Base-by-base conservation (phyloP, 176 grass and related monocot species). In the Aechmea fasciata region DNA sequence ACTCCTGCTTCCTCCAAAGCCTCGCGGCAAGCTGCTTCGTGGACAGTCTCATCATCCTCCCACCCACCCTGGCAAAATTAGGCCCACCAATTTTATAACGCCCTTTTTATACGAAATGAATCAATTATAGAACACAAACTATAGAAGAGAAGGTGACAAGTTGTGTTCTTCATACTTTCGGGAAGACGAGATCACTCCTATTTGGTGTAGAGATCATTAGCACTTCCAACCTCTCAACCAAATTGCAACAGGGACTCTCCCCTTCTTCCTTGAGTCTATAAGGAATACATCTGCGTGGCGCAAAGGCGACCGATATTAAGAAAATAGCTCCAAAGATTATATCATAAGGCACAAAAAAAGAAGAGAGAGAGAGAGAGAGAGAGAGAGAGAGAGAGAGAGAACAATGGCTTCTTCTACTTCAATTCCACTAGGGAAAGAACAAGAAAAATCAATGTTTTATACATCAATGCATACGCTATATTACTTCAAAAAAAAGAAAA, bases 1-100 rank as follows among this genome's bases (percentile, higher is more conserved):
- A 89, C 77, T 79, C 90, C 90, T 53, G 90, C 90, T 89, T 94
- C 90, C 83, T 94, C 90, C 66, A 89, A 78, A 67, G 86, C 83
- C 51, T 94, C 90, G 4, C 90, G 76, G 74, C 86, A 79, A 11
- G 90, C 90, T 70, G 90, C 90, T 89, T 94, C 71, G 14, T 68
- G 50, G 48, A 81, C 70, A 51, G 77, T 94, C 64, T 94, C 90
- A 69, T 92, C 89, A 51, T 92, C 64, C 76, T 92, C 89, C 89
- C 89, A 92, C 79, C 89, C 89, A 70, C 89, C 90, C 90, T 94
- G 4, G 63, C 73, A 88, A 18, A 33, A 11, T 11, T 22, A 66
- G 33, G 17, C 20, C 49, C 72, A 47, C 65, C 55, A 69, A 73
- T 63, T 57, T 67, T 68, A 66, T 49, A 12, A 78, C 20, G n/a